Evolutionary conservation across 768 basidiomycete genomes (phyloP), one percentile per base, ranked within the genome.

Genomic region (Boletus vinaceobasis): DNA sequence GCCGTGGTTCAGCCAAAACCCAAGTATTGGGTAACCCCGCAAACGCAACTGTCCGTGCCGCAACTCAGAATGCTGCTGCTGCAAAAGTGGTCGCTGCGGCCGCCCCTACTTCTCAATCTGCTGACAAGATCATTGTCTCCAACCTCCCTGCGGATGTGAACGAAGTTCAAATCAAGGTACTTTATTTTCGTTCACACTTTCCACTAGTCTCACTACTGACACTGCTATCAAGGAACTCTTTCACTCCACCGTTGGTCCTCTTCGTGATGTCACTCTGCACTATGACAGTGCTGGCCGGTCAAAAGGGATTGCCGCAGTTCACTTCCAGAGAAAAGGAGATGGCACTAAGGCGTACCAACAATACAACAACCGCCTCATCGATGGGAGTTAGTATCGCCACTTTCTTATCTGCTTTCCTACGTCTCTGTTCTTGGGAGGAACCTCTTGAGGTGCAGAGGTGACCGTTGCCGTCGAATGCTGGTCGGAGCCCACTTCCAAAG

Each of bases 311-410:
- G 96, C 96, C 35, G 82, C 88, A 14, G 87, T 99, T 54, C 78
- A 84, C 63, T 98, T 98, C 80, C 77, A 79, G 64, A 83, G 81
- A 65, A 88, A 86, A 66, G 95, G 93, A 55, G 93, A 95, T 66
- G 97, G 88, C 55, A 85, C 85, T 70, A 92, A 88, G 80, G 97
- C 97, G 3, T 94, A 86, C 73, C 81, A 88, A 64, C 84, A 91
- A 61, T 99, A 98, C 80, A 93, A 99, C 83, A 92, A 91, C 77
- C 88, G 97, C 71, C 89, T 98, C 77, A 95, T 99, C 85, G 97
- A 99, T 88, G 93, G 94, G 79, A 97, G 97, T 99, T 90, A 93
- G 97, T 98, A 90, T 81, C 84, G 77, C 76, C 79, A 69, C 65
- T 71, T 71, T 70, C 66, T 68, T 68, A 63, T 71, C 74, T 63